These are phyloP conservation scores for Erodium maritimum DNA, from an alignment of 345 rosid species.

Conservation along the genomic window DNA sequence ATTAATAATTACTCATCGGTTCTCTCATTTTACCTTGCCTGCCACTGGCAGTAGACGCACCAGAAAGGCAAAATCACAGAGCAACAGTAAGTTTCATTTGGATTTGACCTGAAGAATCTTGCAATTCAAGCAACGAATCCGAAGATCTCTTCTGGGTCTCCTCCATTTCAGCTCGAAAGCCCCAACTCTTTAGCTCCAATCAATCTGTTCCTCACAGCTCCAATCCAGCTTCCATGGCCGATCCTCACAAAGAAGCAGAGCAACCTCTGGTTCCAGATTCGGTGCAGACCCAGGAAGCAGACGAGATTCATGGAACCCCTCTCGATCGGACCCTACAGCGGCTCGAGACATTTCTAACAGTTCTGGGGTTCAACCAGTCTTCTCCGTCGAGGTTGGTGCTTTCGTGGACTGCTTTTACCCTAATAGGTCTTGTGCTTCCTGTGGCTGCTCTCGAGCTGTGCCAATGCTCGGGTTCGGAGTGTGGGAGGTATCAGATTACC, in stretches of 20 bases:
- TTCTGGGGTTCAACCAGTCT: constrained; percentile 64
- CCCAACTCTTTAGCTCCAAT: neutral
- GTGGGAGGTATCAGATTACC: constrained; percentile 52
- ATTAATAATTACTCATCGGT: neutral
- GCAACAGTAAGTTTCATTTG: neutral
- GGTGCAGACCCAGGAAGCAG: neutral
- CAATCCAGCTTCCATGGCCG: neutral
- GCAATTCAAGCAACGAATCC: neutral
- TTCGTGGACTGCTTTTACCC: constrained; percentile 50
- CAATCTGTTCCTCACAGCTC: neutral
- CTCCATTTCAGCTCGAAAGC: neutral
- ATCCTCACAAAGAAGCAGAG: neutral
- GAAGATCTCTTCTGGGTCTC: neutral
- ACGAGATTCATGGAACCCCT: constrained; percentile 14
- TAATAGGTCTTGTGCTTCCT: constrained; percentile 54
- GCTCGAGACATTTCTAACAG: constrained; percentile 40
- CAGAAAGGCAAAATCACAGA: neutral
- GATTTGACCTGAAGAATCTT: neutral
- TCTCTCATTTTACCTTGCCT: neutral
- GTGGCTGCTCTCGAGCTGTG: constrained; percentile 50
- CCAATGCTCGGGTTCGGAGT: constrained; percentile 34
- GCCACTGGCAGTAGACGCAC: neutral
- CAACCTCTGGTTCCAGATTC: neutral
- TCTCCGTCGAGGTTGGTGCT: constrained; percentile 31
- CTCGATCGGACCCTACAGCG: constrained; percentile 31